Evolutionary conservation across 352 stramenopile genomes (phyloP).

Genomic region (Saprolegnia diclina): DNA sequence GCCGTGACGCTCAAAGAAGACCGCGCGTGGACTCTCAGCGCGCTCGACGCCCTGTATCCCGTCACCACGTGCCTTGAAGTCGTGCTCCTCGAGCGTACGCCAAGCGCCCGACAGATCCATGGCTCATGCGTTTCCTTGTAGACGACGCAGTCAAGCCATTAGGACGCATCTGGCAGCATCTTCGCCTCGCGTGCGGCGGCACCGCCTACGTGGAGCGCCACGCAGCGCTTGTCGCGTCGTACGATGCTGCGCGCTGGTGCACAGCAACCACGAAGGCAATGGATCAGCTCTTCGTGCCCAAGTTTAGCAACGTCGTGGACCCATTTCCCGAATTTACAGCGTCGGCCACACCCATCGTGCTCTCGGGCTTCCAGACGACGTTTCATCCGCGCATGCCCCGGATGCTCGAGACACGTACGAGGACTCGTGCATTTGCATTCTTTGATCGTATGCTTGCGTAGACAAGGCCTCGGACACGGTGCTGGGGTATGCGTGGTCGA

Average conservation of each 20-base stretch:
- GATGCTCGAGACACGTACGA: constrained; percentile 5
- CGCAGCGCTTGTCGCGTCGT: neutral
- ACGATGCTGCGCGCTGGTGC: neutral
- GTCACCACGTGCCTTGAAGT: constrained; percentile 9
- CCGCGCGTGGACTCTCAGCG: neutral
- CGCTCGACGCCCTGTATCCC: neutral
- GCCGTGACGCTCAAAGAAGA: constrained; percentile 4
- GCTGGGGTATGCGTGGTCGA: neutral
- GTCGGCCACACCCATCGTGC: neutral
- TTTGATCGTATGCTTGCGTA: neutral
- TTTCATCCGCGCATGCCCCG: constrained; percentile 1
- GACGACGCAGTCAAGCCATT: neutral
- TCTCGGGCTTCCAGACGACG: neutral
- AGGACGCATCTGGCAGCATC: neutral
- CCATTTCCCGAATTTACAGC: constrained; percentile 14
- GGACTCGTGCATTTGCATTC: neutral
- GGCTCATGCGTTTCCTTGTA: neutral
- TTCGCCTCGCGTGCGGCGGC: constrained; percentile 6
- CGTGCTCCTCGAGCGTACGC: neutral
- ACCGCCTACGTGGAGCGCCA: neutral
- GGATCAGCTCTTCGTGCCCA: constrained; percentile 6
- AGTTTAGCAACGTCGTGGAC: constrained; percentile 13
- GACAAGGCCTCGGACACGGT: neutral
- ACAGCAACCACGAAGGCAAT: neutral
- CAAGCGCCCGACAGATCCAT: neutral